A percentile compares a stretch with the other conserved stretches of the same genome.
phyloP scores from a whole-genome alignment of 768 basidiomycete genomes.

The Lactarius indigo region DNA sequence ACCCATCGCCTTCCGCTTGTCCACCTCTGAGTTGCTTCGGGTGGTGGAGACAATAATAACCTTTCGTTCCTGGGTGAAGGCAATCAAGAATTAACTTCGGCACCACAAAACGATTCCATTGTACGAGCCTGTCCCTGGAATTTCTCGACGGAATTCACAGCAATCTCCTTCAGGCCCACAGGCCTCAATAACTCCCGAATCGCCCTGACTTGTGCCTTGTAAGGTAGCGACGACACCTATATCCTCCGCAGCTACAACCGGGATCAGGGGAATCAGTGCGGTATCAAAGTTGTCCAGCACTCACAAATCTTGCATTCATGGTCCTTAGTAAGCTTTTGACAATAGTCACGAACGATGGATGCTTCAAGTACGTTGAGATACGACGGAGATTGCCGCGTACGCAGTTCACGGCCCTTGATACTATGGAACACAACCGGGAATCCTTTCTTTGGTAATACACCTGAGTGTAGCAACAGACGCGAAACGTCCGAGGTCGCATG shows the following conservation, averaged over 20 bases:
- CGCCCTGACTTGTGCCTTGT: conserved; percentile 37
- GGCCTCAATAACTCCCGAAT: conserved; percentile 31
- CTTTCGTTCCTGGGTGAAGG: conserved; percentile 33
- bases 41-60: conserved; percentile 40
- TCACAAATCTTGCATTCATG: conserved; percentile 32
- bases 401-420: conserved; percentile 35
- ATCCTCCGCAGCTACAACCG: conserved; percentile 28
- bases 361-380: conserved; percentile 43
- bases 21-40: conserved; percentile 32
- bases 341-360: conserved; percentile 35
- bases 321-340: conserved; percentile 30
- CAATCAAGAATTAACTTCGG: not conserved
- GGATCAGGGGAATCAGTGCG: not conserved
- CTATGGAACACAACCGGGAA: conserved; percentile 38
- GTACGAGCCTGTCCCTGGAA: conserved; percentile 41
- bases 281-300: conserved; percentile 12
- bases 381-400: conserved; percentile 37
- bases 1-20: conserved; percentile 33
- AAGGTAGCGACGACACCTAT: conserved; percentile 42
- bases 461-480: conserved; percentile 28
- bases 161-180: conserved; percentile 24
- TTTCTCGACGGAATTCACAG: conserved; percentile 40
- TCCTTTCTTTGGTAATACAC: conserved; percentile 29
- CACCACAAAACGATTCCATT: not conserved
- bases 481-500: conserved; percentile 30